Percentiles rank a stretch among this genome's conserved stretches.
Evolutionary conservation across 371 early-diverging fungal genomes (phyloP).

Genomic region (Mucor circinelloides): DNA sequence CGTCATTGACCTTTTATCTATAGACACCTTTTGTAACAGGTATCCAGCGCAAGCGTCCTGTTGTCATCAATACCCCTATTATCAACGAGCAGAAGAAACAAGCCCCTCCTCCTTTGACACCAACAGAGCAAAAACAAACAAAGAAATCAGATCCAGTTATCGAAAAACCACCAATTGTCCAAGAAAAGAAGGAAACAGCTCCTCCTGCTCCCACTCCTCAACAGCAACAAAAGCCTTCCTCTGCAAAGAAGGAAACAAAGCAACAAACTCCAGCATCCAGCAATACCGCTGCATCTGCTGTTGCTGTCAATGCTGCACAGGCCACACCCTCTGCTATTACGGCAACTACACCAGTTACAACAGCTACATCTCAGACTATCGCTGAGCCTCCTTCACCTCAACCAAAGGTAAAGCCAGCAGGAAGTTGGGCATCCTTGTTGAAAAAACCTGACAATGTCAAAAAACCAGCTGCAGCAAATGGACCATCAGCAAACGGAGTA

Average conservation of each 20-base stretch:
- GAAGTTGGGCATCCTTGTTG: slow-evolving; percentile 65
- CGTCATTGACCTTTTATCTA: not conserved
- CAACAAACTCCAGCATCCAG: not conserved
- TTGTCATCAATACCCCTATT: slow-evolving; percentile 9
- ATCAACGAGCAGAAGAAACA: not conserved
- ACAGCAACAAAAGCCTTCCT: not conserved
- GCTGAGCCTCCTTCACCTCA: slow-evolving; percentile 39
- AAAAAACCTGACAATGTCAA: slow-evolving; percentile 36
- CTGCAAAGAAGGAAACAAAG: slow-evolving; percentile 10
- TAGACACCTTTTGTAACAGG: slow-evolving; percentile 52
- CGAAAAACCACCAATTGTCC: not conserved
- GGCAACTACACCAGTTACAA: slow-evolving; percentile 6
- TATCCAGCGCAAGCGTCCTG: slow-evolving; percentile 19
- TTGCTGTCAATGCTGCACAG: not conserved
- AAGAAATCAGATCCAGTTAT: not conserved
- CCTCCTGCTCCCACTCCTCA: not conserved
- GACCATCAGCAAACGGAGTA: slow-evolving; percentile 12
- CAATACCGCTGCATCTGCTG: slow-evolving; percentile 4
- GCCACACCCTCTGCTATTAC: not conserved
- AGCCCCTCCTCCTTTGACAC: not conserved
- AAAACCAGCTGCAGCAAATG: slow-evolving; percentile 11
- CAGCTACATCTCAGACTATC: slow-evolving; percentile 7
- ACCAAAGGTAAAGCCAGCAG: slow-evolving; percentile 36
- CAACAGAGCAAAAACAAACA: not conserved
- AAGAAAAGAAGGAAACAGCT: slow-evolving; percentile 1